phyloP scores from a whole-genome alignment of 148 eudicot species.

The Vaccinium macrocarpon region DNA sequence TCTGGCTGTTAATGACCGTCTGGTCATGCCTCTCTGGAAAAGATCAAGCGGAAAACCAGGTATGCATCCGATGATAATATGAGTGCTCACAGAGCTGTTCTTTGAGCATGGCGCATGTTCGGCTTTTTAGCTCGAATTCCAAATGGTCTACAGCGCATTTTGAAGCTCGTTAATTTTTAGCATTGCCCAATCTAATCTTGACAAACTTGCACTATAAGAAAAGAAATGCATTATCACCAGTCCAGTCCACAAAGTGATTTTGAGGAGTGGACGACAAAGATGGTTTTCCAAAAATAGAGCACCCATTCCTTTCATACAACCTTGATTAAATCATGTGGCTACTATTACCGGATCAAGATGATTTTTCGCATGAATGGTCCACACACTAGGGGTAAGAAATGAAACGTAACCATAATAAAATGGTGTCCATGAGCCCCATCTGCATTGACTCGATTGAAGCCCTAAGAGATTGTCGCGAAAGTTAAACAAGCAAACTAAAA shows the following conservation, averaged over 20 bases:
- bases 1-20: conserved; percentile 57
- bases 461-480: not conserved
- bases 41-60: conserved; percentile 62
- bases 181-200: not conserved
- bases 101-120: not conserved
- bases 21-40: conserved; percentile 62
- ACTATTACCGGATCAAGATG: not conserved
- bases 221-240: not conserved
- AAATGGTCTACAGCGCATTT: not conserved
- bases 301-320: not conserved
- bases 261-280: not conserved
- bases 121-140: too few relatives aligned
- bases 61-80: not conserved
- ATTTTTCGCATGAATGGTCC: not conserved
- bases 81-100: not conserved
- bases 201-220: not conserved
- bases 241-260: not conserved
- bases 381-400: not conserved
- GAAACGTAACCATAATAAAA: not conserved
- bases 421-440: not conserved
- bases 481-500: not conserved
- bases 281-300: not conserved
- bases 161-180: not conserved
- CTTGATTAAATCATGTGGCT: not conserved
- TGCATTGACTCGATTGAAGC: too few relatives aligned